Conservation (phyloP, 768 basidiomycete species). For the Mycena latifolia region DNA sequence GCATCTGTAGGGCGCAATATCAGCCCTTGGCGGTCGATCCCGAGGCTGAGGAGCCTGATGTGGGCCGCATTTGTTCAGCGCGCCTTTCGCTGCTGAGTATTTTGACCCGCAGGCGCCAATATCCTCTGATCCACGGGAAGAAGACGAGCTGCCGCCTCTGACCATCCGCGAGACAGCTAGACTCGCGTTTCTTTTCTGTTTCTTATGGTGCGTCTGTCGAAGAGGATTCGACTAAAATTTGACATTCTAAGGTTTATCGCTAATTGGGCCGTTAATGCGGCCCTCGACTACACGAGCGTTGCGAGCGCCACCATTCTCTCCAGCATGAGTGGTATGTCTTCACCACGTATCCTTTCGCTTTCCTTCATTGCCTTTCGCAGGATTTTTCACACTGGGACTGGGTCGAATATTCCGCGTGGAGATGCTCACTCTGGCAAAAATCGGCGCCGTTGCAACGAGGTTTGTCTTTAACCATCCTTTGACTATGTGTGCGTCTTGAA, state of each 20-base stretch:
- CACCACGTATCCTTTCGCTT: neutral
- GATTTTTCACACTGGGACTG: slow-evolving; percentile 92
- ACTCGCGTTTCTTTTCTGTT: slow-evolving; percentile 85
- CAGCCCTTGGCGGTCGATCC: slow-evolving; percentile 42
- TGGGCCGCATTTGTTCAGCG: neutral
- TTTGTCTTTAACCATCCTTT: slow-evolving; percentile 45
- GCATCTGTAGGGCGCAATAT: slow-evolving; percentile 38
- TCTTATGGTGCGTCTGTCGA: slow-evolving; percentile 69
- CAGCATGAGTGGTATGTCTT: slow-evolving; percentile 83
- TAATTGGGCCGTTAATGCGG: slow-evolving; percentile 91
- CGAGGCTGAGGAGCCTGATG: slow-evolving; percentile 17
- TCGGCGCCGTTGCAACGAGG: slow-evolving; percentile 85
- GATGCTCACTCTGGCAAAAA: slow-evolving; percentile 75
- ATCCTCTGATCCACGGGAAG: neutral
- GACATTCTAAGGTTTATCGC: slow-evolving; percentile 71
- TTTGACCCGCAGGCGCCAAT: slow-evolving; percentile 10
- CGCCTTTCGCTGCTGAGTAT: neutral
- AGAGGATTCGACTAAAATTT: neutral
- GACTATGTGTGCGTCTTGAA: slow-evolving; percentile 11
- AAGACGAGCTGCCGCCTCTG: slow-evolving; percentile 52
- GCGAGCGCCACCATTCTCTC: slow-evolving; percentile 93
- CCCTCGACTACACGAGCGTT: slow-evolving; percentile 91
- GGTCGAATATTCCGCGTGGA: slow-evolving; percentile 90
- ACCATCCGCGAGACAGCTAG: slow-evolving; percentile 78
- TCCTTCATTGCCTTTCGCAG: slow-evolving; percentile 51